Evolutionary conservation across 108 stramenopile genomes (phyloP), one percentile per base, ranked within the genome.

Genomic region (Poteriospumella lacustris): DNA sequence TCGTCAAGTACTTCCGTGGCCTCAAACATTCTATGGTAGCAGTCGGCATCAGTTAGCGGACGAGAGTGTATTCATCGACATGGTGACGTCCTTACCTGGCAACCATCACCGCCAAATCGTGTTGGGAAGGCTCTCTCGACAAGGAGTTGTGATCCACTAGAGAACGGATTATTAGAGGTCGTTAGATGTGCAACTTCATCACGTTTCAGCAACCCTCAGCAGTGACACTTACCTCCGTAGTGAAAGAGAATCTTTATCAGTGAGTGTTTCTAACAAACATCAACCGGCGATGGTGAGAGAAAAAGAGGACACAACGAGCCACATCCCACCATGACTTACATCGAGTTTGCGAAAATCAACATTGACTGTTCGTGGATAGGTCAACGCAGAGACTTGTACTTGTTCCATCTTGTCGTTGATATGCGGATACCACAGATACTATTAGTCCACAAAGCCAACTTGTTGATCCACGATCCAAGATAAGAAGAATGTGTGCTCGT

Each of bases 281-380:
- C 15, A 31, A 34, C 15, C 28, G 24, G 41, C 42, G 47, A 42
- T 9, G 12, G 70, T 33, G 41, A 26, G 12, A 73, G 64, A 15
- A 15, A 12, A 67, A 41, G 40, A 73, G 26, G 41, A 73, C 5
- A 9, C 3, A 73, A 26, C 26, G 31, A 64, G 29, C 3, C 28
- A 33, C 28, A 38, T 42, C 26, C 38, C 9, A 28, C 26, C 70
- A 39, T 38, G 31, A 52, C 12, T 5, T 73, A 73, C 70, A 5
- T 73, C 41, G 3, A 73, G 70, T 24, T 73, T 39, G 15, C 70
- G 43, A 24, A 73, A 73, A 38, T 73, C 41, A 3, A 73, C 70
- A 52, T 3, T 12, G 43, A 73, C 31, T 38, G n/a, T 42, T 5
- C 19, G 5, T 5, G 47, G 43, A 73, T 73, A 52, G 9, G 26